Percentiles rank a stretch among this genome's conserved stretches.
These are phyloP conservation scores for Coemansia sp. DNA, from an alignment of 192 early-diverging fungal genomes.

Conservation along the genomic window DNA sequence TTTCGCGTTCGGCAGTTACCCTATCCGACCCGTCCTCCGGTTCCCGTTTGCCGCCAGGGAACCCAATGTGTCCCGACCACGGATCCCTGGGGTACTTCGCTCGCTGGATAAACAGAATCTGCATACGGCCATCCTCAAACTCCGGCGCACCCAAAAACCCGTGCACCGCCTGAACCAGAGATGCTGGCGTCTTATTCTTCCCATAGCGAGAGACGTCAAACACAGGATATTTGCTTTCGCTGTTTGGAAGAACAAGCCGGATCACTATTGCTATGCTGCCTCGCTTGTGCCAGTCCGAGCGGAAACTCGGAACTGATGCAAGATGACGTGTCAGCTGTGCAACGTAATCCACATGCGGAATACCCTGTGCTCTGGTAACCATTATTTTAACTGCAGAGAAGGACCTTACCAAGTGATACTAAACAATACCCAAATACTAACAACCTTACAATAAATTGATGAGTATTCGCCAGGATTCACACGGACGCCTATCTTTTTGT, in stretches of 20 bases:
- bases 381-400: neutral
- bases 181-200: slow-evolving; percentile 7
- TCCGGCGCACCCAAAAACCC: neutral
- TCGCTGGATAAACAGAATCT: slow-evolving; percentile 46
- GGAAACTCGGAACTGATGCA: slow-evolving; percentile 22
- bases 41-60: slow-evolving; percentile 50
- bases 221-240: slow-evolving; percentile 4
- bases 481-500: neutral
- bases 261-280: slow-evolving; percentile 36
- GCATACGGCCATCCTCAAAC: slow-evolving; percentile 9
- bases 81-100: slow-evolving; percentile 38
- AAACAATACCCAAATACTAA: neutral
- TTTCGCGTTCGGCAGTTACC: slow-evolving; percentile 43
- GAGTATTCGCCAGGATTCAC: neutral
- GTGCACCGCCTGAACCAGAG: slow-evolving; percentile 16
- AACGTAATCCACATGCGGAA: slow-evolving; percentile 34
- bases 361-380: slow-evolving; percentile 9
- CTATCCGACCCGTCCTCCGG: slow-evolving; percentile 9
- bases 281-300: slow-evolving; percentile 11
- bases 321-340: slow-evolving; percentile 41
- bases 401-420: neutral
- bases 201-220: neutral
- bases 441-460: neutral
- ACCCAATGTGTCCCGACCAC: slow-evolving; percentile 54
- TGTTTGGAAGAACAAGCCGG: slow-evolving; percentile 24